These are phyloP conservation scores for Verticillium zaregamsianum DNA, from an alignment of 2,329 filamentous ascomycete genomes.

Conservation along the genomic window DNA sequence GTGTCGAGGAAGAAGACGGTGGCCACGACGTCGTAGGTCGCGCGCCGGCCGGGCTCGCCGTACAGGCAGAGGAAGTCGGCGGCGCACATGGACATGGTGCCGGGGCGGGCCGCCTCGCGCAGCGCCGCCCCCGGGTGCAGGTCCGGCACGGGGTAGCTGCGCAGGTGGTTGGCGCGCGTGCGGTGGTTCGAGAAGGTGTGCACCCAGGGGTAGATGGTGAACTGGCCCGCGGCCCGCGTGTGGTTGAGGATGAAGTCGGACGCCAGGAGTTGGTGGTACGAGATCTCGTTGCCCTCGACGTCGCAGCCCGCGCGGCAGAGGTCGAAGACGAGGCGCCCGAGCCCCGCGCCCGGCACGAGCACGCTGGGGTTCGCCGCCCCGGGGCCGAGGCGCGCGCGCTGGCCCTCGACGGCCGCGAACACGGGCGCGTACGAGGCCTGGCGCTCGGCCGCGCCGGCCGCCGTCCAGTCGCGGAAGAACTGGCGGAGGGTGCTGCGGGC, in stretches of 20 bases:
- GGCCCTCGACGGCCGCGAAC: slow-evolving; percentile 56
- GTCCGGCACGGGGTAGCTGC: slow-evolving; percentile 72
- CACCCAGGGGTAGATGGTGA: slow-evolving; percentile 80
- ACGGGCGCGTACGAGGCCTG: slow-evolving; percentile 74
- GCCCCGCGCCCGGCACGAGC: slow-evolving; percentile 83
- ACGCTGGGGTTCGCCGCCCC: slow-evolving; percentile 35
- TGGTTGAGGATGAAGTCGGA: slow-evolving; percentile 73
- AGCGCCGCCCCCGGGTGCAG: slow-evolving; percentile 64
- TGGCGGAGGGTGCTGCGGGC: slow-evolving; percentile 88
- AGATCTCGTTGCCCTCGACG: slow-evolving; percentile 91
- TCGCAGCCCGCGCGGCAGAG: slow-evolving; percentile 69
- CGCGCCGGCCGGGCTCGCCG: slow-evolving; percentile 54
- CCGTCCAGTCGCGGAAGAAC: slow-evolving; percentile 92
- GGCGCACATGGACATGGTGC: slow-evolving; percentile 86
- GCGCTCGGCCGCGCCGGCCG: slow-evolving; percentile 69
- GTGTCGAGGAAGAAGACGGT: slow-evolving; percentile 97
- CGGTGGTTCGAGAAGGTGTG: slow-evolving; percentile 84
- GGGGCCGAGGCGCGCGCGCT: slow-evolving; percentile 26
- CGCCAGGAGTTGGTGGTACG: slow-evolving; percentile 91
- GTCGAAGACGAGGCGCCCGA: slow-evolving; percentile 87
- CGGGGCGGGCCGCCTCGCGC: slow-evolving; percentile 29
- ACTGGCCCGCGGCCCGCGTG: slow-evolving; percentile 55
- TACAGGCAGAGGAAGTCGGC: slow-evolving; percentile 93
- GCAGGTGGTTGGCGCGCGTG: slow-evolving; percentile 70
- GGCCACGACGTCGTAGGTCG: slow-evolving; percentile 74